Base-by-base conservation (phyloP, 257 asterid species). In the Knoxia roxburghii region DNA sequence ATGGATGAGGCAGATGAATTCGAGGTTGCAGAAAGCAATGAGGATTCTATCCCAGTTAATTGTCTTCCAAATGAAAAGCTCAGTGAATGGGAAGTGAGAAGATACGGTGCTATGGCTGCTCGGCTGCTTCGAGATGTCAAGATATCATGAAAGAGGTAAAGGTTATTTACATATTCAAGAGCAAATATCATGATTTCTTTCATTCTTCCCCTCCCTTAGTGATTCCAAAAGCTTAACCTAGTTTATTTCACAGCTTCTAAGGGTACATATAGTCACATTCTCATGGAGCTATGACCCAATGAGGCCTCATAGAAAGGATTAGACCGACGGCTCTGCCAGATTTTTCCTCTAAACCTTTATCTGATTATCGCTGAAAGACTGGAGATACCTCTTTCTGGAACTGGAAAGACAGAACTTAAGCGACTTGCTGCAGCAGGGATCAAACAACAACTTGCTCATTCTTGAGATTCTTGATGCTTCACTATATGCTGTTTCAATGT, bases 51-150 rank as follows among this genome's bases (percentile, higher is more conserved):
- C 37, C 54, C 74, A 49, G 75, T 64, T 54, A 15, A 61, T 26
- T 67, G 69, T 75, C 73, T 70, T 32, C 79, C 74, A 39, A 73
- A 71, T 73, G 77, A 43, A 58, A 72, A 79, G 52, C 91, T 84
- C 56, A 85, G 82, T 59, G 96, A 88, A 33, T 93, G 98, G 98
- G 96, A 93, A 81, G 75, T 82, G 49, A 88, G 98, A 76, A 79
- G 98, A 74, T 82, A 68, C 61, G 97, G 98, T 58, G 95, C 96
- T 18, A 84, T 90, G 95, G 98, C 98, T 75, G 98, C 98, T 77
- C 86, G 93, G 24, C 94, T 93, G 73, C 95, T 93, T 78, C 81
- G 84, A 13, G 95, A 93, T 68, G 86, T 90, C 55, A 85, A 89
- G 85, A 84, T 86, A 75, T 73, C 90, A 17, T 84, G n/a, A 84